These are phyloP conservation scores for Conidiobolus coronatus DNA, from an alignment of 371 early-diverging fungal species.

Conservation along the genomic window DNA sequence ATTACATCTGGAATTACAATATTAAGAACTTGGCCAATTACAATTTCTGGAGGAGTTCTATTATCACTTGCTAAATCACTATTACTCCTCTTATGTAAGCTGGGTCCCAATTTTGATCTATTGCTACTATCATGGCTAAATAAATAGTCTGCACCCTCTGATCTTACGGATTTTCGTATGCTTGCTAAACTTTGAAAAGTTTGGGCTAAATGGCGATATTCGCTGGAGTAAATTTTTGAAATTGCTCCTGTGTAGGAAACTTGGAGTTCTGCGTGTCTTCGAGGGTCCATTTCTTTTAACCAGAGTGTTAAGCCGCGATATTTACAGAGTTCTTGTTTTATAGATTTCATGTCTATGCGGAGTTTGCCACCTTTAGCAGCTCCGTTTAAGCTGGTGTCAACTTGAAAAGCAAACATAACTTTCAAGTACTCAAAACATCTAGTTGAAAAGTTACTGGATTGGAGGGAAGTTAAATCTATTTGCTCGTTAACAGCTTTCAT, in stretches of 20 bases:
- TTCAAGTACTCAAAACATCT: constrained; percentile 32
- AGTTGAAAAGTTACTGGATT: constrained; percentile 45
- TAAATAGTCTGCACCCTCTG: not conserved
- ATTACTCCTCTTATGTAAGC: not conserved
- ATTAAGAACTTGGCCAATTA: constrained; percentile 16
- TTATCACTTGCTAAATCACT: constrained; percentile 3
- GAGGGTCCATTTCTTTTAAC: constrained; percentile 74
- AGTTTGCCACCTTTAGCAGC: constrained; percentile 17
- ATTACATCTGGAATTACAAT: constrained; percentile 19
- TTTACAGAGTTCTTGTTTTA: constrained; percentile 49
- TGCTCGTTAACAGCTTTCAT: constrained; percentile 62
- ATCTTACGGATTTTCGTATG: not conserved
- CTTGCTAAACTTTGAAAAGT: constrained; percentile 1
- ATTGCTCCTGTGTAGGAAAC: constrained; percentile 9
- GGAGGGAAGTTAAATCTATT: constrained; percentile 43
- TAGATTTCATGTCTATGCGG: constrained; percentile 31
- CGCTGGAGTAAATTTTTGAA: not conserved
- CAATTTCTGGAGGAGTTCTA: constrained; percentile 8
- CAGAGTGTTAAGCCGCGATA: constrained; percentile 74
- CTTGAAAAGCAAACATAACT: constrained; percentile 32
- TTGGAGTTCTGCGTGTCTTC: constrained; percentile 66
- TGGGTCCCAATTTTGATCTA: constrained; percentile 1
- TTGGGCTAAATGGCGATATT: not conserved
- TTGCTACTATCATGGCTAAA: not conserved
- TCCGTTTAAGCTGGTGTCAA: constrained; percentile 24